A percentile compares a stretch with the other conserved stretches of the same genome.
phyloP scores from a whole-genome alignment of 1,139 yeast species.

The Taphrina communis region DNA sequence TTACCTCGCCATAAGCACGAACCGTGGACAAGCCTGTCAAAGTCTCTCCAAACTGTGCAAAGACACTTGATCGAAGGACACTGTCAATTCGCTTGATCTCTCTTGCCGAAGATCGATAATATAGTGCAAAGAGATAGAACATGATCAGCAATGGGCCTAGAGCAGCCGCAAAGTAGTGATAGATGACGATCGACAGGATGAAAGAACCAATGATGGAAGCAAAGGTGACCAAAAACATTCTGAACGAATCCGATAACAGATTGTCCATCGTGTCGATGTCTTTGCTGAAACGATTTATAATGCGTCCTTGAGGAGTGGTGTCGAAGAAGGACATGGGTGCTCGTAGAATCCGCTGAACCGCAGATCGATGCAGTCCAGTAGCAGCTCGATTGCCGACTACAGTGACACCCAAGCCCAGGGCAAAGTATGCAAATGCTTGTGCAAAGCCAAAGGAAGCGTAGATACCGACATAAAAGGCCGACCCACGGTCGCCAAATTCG shows the following conservation, averaged over 20 bases:
- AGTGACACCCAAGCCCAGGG: conserved; percentile 51
- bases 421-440: conserved; percentile 51
- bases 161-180: conserved; percentile 79
- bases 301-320: conserved; percentile 72
- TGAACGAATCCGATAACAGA: conserved; percentile 55
- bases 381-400: conserved; percentile 56
- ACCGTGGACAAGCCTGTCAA: conserved; percentile 74
- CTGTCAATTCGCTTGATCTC: conserved; percentile 86
- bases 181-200: conserved; percentile 69
- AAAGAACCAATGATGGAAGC: conserved; percentile 67
- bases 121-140: conserved; percentile 61
- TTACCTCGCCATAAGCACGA: conserved; percentile 60
- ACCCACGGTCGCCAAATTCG: conserved; percentile 58
- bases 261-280: conserved; percentile 74
- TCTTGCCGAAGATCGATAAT: conserved; percentile 78
- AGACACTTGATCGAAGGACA: conserved; percentile 72
- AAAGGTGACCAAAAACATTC: conserved; percentile 59
- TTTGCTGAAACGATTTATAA: conserved; percentile 72
- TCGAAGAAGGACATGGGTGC: conserved; percentile 76
- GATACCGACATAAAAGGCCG: conserved; percentile 72
- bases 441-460: conserved; percentile 62
- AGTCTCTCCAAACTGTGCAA: conserved; percentile 76
- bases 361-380: conserved; percentile 54
- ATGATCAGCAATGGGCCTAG: conserved; percentile 62
- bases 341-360: conserved; percentile 68